Percentiles rank a stretch among this genome's conserved stretches.
Conservation (phyloP, 2,329 filamentous ascomycete genomes). For the Paraphaeosphaeria sporulosa region DNA sequence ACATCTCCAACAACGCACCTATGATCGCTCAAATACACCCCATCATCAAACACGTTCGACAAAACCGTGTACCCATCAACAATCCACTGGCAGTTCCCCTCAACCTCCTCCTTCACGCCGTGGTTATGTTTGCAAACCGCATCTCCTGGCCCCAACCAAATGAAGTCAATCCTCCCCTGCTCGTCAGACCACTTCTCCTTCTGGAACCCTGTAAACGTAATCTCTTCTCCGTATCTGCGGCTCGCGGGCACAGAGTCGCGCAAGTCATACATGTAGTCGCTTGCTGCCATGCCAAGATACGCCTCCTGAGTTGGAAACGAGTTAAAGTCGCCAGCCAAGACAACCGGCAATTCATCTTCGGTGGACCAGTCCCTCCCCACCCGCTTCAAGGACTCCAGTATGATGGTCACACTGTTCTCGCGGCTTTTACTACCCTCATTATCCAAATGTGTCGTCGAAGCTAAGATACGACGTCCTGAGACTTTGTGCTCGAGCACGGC, state of each 20-base stretch:
- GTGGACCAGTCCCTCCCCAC: neutral
- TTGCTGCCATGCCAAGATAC: neutral
- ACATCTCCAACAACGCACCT: too few relatives aligned
- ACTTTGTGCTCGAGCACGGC: too few relatives aligned
- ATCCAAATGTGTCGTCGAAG: too few relatives aligned
- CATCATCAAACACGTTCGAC: too few relatives aligned
- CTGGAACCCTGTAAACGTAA: neutral
- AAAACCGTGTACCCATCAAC: too few relatives aligned
- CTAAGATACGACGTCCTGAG: too few relatives aligned
- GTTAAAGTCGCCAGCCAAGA: neutral
- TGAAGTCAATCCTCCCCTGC: neutral
- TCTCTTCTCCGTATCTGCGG: neutral
- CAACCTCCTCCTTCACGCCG: too few relatives aligned
- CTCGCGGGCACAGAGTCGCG: neutral
- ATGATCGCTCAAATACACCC: too few relatives aligned
- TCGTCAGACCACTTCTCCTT: neutral
- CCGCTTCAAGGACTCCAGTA: neutral
- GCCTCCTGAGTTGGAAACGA: neutral
- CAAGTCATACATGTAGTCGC: neutral
- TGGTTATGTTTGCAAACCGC: too few relatives aligned
- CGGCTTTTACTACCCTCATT: neutral
- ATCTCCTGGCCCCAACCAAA: too few relatives aligned
- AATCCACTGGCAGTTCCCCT: too few relatives aligned
- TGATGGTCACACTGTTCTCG: neutral
- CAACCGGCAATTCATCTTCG: neutral